These are phyloP conservation scores for Myrmaecium sp. DNA, from an alignment of 2,329 filamentous ascomycete genomes.

Conservation along the genomic window DNA sequence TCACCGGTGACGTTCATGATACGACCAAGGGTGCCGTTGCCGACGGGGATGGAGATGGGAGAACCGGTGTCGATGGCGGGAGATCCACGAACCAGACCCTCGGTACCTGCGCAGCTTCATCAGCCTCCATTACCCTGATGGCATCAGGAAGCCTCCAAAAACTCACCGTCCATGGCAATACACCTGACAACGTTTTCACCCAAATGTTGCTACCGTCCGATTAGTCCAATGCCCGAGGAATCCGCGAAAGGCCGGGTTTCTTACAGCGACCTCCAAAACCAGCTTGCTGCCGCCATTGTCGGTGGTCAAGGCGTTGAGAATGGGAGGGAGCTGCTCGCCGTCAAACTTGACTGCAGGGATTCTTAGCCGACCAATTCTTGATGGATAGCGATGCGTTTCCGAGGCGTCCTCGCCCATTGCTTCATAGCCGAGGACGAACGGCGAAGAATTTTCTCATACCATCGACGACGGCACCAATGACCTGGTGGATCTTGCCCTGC, in stretches of 20 bases:
- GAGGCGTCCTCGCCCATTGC: conserved; percentile 4
- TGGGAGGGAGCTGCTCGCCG: conserved; percentile 76
- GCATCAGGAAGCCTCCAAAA: background rate
- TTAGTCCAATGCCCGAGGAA: conserved; percentile 11
- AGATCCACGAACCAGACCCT: conserved; percentile 93
- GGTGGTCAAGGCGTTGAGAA: conserved; percentile 92
- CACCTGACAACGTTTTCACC: conserved; percentile 98
- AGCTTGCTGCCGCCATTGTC: conserved; percentile 88
- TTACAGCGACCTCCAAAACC: conserved; percentile 89
- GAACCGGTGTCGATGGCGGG: conserved; percentile 74
- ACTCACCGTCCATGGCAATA: conserved; percentile 99
- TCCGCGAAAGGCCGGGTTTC: conserved; percentile 19
- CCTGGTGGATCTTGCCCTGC: conserved; percentile 54
- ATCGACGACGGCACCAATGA: conserved; percentile 98
- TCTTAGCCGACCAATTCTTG: conserved; percentile 17
- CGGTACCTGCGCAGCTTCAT: conserved; percentile 92
- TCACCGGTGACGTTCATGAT: conserved; percentile 99
- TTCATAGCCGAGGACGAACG: conserved; percentile 3
- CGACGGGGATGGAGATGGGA: conserved; percentile 94
- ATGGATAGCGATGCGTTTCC: conserved; percentile 12
- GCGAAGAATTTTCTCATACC: conserved; percentile 41
- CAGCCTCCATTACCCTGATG: too few relatives aligned
- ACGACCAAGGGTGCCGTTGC: conserved; percentile 81
- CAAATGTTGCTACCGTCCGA: conserved; percentile 69
- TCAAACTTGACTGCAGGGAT: conserved; percentile 77